phyloP scores from a whole-genome alignment of 805 yeast species.

The Brettanomyces bruxellensis region DNA sequence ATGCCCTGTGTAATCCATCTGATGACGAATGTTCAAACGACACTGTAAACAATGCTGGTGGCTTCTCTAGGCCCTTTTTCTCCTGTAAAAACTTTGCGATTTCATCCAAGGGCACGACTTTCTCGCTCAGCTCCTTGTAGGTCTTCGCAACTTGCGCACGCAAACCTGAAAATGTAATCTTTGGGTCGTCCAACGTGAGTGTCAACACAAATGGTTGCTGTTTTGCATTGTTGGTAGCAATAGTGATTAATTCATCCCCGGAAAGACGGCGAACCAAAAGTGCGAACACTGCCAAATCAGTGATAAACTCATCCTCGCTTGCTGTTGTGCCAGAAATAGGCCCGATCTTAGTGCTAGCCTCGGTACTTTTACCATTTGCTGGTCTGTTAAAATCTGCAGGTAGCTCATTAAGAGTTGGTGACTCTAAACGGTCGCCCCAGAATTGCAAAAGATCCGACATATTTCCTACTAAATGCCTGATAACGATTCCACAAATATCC shows the following conservation, averaged over 20 bases:
- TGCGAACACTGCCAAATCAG: conserved; percentile 58
- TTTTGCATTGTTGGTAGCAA: conserved; percentile 54
- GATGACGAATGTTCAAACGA: conserved; percentile 39
- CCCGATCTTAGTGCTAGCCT: conserved; percentile 32
- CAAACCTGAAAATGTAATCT: conserved; percentile 45
- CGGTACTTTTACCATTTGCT: conserved; percentile 54
- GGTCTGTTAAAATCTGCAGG: conserved; percentile 87
- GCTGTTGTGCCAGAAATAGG: conserved; percentile 1
- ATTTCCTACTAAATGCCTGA: too few relatives aligned
- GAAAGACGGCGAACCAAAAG: conserved; percentile 70
- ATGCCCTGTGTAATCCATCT: not conserved
- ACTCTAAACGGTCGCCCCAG: conserved; percentile 63
- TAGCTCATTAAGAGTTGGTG: conserved; percentile 76
- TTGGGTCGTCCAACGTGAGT: conserved; percentile 43
- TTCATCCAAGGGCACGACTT: conserved; percentile 43
- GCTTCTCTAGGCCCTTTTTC: conserved; percentile 40
- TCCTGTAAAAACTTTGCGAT: conserved; percentile 43
- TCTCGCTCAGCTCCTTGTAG: conserved; percentile 24
- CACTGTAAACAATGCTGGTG: conserved; percentile 57
- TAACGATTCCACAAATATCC: too few relatives aligned
- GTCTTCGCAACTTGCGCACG: conserved; percentile 34
- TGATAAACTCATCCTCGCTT: conserved; percentile 29
- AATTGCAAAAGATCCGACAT: conserved; percentile 23
- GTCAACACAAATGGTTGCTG: conserved; percentile 52
- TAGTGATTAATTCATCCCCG: conserved; percentile 90